Evolutionary conservation across 257 asterid genomes (phyloP).

Genomic region (Petrea volubilis): DNA sequence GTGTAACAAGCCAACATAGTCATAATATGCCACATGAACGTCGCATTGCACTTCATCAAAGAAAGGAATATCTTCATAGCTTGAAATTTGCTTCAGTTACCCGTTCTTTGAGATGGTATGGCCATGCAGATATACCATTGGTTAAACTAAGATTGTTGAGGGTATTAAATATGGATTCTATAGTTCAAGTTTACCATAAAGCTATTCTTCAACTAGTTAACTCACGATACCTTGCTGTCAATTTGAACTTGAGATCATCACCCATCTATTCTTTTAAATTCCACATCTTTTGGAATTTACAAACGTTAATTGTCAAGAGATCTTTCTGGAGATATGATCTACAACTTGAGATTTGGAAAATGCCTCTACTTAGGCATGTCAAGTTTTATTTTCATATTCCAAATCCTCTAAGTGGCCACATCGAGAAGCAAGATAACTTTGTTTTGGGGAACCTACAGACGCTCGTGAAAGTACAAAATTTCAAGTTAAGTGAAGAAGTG

Average conservation of each 20-base stretch:
- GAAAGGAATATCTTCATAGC: neutral
- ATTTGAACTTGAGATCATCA: no score
- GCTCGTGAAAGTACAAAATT: neutral
- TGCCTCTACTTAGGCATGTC: constrained; percentile 21
- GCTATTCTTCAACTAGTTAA: neutral
- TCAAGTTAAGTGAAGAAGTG: constrained; percentile 22
- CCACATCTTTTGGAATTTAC: neutral
- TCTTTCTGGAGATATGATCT: no score
- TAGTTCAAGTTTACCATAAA: neutral
- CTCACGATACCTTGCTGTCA: neutral
- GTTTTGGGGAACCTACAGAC: constrained; percentile 25
- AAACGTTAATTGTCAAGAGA: neutral
- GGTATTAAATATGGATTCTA: neutral
- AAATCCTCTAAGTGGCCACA: neutral
- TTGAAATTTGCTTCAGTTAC: neutral
- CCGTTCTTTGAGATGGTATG: neutral
- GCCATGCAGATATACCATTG: neutral
- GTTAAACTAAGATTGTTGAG: neutral
- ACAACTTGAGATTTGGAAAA: constrained; percentile 12
- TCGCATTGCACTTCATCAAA: neutral
- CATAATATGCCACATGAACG: neutral
- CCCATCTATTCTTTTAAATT: no score
- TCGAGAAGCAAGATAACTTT: neutral
- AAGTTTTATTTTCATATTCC: neutral
- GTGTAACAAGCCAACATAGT: neutral